These are phyloP conservation scores for Chrysopogon serrulatus DNA, from an alignment of 176 grass and related monocot species.

Conservation along the genomic window DNA sequence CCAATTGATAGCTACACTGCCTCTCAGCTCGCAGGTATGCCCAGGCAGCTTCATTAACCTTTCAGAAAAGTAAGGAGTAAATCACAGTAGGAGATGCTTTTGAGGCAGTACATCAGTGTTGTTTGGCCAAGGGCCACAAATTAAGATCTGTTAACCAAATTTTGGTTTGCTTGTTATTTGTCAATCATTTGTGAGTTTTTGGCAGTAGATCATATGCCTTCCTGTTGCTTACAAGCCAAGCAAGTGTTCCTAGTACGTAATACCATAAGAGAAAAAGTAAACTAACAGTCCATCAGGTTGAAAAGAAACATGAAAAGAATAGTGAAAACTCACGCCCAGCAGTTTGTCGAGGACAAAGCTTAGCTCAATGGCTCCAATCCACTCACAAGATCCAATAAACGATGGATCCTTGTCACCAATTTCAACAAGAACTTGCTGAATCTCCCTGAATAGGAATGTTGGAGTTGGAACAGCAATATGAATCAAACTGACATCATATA, in stretches of 20 bases:
- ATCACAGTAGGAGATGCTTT: not conserved
- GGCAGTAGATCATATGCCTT: not conserved
- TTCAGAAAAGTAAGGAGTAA: too few species aligned
- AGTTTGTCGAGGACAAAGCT: constrained; percentile 97
- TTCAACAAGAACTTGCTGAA: constrained; percentile 92
- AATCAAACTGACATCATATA: constrained; percentile 16
- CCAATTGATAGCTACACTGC: too few species aligned
- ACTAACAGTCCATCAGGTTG: not conserved
- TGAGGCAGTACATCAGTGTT: not conserved
- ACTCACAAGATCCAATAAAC: constrained; percentile 90
- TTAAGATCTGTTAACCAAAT: not conserved
- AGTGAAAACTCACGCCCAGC: constrained; percentile 61
- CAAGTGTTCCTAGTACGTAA: not conserved
- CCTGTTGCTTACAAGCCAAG: not conserved
- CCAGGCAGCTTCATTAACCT: too few species aligned
- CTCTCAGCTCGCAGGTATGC: too few species aligned
- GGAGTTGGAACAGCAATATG: not conserved
- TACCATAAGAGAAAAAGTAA: not conserved
- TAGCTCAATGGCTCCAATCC: constrained; percentile 97
- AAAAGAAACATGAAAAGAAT: constrained; percentile 16
- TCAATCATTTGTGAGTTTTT: not conserved
- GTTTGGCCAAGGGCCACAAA: not conserved
- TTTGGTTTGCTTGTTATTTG: not conserved
- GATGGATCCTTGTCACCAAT: constrained; percentile 87
- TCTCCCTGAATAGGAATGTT: constrained; percentile 50